These are phyloP conservation scores for Quercus suber DNA, from an alignment of 306 rosid species.

Conservation along the genomic window DNA sequence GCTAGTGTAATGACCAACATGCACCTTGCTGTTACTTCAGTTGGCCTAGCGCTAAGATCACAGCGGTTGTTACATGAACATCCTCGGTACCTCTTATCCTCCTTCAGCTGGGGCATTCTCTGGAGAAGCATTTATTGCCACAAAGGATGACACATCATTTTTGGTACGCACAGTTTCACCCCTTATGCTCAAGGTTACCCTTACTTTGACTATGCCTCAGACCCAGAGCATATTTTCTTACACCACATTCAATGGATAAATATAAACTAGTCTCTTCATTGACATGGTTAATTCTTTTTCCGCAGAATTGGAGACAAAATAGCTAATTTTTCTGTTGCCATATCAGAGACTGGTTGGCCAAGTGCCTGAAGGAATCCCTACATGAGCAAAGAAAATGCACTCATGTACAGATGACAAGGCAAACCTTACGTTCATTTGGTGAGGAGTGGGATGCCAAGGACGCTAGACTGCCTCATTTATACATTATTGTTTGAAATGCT, in stretches of 20 bases:
- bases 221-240: neutral
- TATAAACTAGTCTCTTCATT: neutral
- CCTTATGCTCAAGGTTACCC: slow-evolving; percentile 22
- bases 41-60: neutral
- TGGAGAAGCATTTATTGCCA: neutral
- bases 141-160: slow-evolving; percentile 1
- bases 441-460: neutral
- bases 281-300: slow-evolving; percentile 1
- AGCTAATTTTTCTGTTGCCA: neutral
- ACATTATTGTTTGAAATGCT: neutral
- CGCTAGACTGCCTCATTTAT: neutral
- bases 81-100: neutral
- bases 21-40: neutral
- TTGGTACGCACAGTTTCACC: slow-evolving; percentile 8
- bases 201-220: slow-evolving; percentile 2
- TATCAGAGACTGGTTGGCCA: slow-evolving; percentile 9
- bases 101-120: neutral
- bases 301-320: neutral
- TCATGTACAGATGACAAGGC: neutral
- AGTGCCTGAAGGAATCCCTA: neutral
- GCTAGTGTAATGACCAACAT: neutral
- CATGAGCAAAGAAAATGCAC: neutral
- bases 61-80: neutral
- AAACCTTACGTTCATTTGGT: neutral
- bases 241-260: slow-evolving; percentile 11